These are phyloP conservation scores for Neonectria sp. DNA, from an alignment of 2,329 filamentous ascomycete genomes.

Conservation along the genomic window DNA sequence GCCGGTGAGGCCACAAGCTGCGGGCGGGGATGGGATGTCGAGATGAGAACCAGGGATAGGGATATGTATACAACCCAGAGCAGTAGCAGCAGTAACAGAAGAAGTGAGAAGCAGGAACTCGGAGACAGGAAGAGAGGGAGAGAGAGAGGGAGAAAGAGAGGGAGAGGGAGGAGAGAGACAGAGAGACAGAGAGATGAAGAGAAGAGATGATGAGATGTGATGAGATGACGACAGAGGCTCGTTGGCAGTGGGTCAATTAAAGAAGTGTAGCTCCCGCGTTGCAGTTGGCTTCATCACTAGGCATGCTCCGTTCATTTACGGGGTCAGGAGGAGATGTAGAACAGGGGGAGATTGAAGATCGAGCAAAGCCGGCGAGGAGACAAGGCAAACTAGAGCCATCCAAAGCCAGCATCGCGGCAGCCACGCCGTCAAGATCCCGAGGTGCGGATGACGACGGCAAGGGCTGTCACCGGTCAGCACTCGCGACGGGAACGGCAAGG, in stretches of 20 bases:
- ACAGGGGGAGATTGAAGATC: conserved; percentile 2
- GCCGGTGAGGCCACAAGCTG: conserved; percentile 12
- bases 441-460: neutral
- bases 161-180: neutral
- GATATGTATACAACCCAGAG: neutral
- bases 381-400: neutral
- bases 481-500: conserved; percentile 11
- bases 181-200: neutral
- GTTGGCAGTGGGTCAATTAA: conserved; percentile 29
- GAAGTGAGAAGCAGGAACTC: neutral
- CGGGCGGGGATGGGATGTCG: conserved; percentile 3
- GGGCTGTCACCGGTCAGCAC: neutral
- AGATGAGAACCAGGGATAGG: neutral
- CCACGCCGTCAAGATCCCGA: neutral
- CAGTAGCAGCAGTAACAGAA: neutral
- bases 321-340: conserved; percentile 12
- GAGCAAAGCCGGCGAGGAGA: conserved; percentile 22
- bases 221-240: conserved; percentile 25
- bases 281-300: conserved; percentile 29
- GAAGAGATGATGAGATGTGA: neutral
- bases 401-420: neutral
- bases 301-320: conserved; percentile 25
- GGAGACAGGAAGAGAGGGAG: neutral
- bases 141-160: neutral
- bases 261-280: conserved; percentile 21